Percentiles rank a stretch among this genome's conserved stretches.
phyloP scores from a whole-genome alignment of 768 basidiomycete genomes.

The Phylloporus arenicola region DNA sequence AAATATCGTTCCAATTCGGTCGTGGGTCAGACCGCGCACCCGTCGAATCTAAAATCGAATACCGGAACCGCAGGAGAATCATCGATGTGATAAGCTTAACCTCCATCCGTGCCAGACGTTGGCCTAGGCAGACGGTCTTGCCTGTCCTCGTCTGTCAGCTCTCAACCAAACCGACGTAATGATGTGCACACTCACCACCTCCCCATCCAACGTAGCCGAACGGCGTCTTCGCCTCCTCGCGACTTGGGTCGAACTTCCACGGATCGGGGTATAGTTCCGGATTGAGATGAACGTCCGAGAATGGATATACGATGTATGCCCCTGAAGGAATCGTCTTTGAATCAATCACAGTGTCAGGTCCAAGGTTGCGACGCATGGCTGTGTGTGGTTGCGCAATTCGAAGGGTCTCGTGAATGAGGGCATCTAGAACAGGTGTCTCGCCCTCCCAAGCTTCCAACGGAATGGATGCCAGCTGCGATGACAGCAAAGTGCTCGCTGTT shows the following conservation, averaged over 20 bases:
- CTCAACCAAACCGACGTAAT: constrained; percentile 14
- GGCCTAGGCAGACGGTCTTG: constrained; percentile 65
- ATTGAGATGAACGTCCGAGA: constrained; percentile 74
- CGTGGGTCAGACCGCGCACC: constrained; percentile 43
- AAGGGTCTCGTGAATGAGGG: constrained; percentile 70
- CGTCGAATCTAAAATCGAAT: constrained; percentile 48
- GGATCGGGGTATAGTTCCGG: constrained; percentile 68
- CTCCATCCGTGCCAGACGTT: constrained; percentile 68
- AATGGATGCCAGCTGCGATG: constrained; percentile 48
- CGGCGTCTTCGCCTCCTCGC: constrained; percentile 44
- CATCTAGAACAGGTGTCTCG: constrained; percentile 64
- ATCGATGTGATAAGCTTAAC: constrained; percentile 67
- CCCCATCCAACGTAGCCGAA: constrained; percentile 75
- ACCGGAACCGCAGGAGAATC: constrained; percentile 60
- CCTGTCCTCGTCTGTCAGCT: constrained; percentile 38
- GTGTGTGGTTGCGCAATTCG: constrained; percentile 75
- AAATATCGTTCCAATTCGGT: constrained; percentile 77
- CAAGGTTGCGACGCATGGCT: constrained; percentile 76
- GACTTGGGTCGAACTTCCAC: constrained; percentile 67
- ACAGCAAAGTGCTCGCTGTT: constrained; percentile 27
- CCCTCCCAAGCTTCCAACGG: constrained; percentile 68
- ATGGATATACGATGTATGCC: constrained; percentile 73
- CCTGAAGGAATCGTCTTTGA: constrained; percentile 67
- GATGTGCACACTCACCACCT: constrained; percentile 50
- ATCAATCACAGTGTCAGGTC: constrained; percentile 64